Conservation (phyloP, 192 early-diverging fungal species). For the Linnemannia schmuckeri region DNA sequence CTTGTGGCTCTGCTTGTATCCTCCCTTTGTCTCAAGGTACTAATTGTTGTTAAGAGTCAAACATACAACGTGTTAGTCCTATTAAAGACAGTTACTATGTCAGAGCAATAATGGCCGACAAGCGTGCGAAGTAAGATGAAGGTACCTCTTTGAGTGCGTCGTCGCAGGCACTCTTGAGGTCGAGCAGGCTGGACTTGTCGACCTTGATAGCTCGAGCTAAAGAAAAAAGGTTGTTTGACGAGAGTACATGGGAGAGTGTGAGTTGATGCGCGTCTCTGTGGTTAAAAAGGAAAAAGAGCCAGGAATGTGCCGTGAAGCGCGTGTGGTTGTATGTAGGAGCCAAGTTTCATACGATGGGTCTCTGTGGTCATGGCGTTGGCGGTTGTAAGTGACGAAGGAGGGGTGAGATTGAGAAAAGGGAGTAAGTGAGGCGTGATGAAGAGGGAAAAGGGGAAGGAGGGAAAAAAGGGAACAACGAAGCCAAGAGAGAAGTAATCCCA, state of each 20-base stretch:
- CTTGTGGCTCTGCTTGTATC: slow-evolving; percentile 79
- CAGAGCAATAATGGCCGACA: not conserved
- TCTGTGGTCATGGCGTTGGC: slow-evolving; percentile 31
- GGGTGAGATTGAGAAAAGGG: not conserved
- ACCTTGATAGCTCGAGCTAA: slow-evolving; percentile 51
- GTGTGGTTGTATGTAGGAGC: not conserved
- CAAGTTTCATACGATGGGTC: not conserved
- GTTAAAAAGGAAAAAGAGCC: too few species aligned
- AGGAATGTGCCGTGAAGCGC: not conserved
- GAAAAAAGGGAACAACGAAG: not conserved
- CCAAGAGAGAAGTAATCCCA: not conserved
- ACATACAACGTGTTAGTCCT: not conserved
- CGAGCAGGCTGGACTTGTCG: slow-evolving; percentile 56
- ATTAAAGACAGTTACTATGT: not conserved
- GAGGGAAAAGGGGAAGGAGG: not conserved
- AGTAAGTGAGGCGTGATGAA: not conserved
- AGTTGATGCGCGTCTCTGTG: not conserved
- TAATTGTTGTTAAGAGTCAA: slow-evolving; percentile 13
- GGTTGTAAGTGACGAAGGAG: not conserved
- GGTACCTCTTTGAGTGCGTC: slow-evolving; percentile 69
- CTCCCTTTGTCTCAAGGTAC: slow-evolving; percentile 61
- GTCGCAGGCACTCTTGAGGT: slow-evolving; percentile 77
- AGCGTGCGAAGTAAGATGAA: not conserved
- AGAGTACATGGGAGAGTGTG: not conserved
- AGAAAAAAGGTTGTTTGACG: not conserved